These are phyloP conservation scores for Cladosporium halotolerans DNA, from an alignment of 2,329 filamentous ascomycete species.

Conservation along the genomic window DNA sequence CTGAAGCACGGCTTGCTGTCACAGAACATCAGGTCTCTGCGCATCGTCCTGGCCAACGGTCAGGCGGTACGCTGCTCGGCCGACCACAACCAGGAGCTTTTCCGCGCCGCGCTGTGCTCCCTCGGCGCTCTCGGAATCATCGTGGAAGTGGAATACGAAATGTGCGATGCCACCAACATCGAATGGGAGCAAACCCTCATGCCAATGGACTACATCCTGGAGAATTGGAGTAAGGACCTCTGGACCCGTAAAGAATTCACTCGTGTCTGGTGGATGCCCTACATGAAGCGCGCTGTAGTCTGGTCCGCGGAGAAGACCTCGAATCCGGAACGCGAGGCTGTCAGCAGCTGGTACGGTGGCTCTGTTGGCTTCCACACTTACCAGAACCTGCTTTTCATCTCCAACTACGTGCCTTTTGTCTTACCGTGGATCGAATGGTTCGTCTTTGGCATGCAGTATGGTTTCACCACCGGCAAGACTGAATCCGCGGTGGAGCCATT, in stretches of 20 bases:
- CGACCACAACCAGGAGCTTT: constrained; percentile 67
- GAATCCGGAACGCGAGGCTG: constrained; percentile 53
- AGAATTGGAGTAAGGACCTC: constrained; percentile 64
- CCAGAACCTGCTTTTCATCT: constrained; percentile 78
- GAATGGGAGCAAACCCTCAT: constrained; percentile 78
- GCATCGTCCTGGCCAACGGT: constrained; percentile 77
- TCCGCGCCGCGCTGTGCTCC: constrained; percentile 79
- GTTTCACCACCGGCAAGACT: constrained; percentile 65
- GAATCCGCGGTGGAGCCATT: constrained; percentile 74
- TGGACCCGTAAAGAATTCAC: constrained; percentile 87
- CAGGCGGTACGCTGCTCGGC: constrained; percentile 62
- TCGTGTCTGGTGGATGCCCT: constrained; percentile 96
- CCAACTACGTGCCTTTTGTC: constrained; percentile 69
- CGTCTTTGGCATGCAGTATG: constrained; percentile 96
- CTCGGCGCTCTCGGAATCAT: constrained; percentile 88
- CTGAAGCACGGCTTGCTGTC: constrained; percentile 77
- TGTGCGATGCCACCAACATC: constrained; percentile 75
- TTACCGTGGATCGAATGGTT: constrained; percentile 92
- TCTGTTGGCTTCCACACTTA: constrained; percentile 81
- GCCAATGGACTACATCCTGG: constrained; percentile 60
- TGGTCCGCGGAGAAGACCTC: constrained; percentile 81
- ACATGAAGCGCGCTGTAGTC: constrained; percentile 77
- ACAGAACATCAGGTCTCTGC: constrained; percentile 66
- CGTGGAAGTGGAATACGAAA: constrained; percentile 78
- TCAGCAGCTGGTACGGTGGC: constrained; percentile 72